These are phyloP conservation scores for Metroxylon sagu DNA, from an alignment of 176 grass and related monocot genomes.

Conservation along the genomic window DNA sequence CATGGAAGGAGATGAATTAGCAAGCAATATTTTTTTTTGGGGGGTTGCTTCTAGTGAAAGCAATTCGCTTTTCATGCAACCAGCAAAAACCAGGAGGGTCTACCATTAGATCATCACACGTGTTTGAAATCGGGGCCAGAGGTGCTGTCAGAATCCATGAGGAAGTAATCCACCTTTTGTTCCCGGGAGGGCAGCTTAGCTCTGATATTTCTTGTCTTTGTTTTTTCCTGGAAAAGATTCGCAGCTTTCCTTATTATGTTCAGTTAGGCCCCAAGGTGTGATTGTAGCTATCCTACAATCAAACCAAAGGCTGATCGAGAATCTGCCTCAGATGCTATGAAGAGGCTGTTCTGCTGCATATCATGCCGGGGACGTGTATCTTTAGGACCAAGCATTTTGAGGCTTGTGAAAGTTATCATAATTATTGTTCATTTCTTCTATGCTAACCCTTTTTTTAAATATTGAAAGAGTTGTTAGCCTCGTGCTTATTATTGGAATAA, in stretches of 20 bases:
- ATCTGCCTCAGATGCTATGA: constrained; percentile 29
- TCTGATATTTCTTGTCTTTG: constrained; percentile 43
- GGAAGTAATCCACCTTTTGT: constrained; percentile 67
- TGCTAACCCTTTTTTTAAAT: no score
- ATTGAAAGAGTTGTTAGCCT: no score
- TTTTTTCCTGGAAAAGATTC: constrained; percentile 35
- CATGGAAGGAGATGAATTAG: not conserved
- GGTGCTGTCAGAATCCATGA: constrained; percentile 83
- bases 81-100: constrained; percentile 22
- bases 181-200: constrained; percentile 88
- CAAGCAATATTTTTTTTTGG: no score
- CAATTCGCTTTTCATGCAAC: constrained; percentile 34
- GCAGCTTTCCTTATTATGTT: constrained; percentile 26
- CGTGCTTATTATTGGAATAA: no score
- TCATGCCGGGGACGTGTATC: constrained; percentile 36
- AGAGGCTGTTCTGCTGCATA: not conserved
- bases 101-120: constrained; percentile 41
- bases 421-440: not conserved
- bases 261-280: constrained; percentile 39
- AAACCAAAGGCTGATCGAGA: constrained; percentile 5
- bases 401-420: constrained; percentile 31
- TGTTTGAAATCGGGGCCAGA: constrained; percentile 34
- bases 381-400: constrained; percentile 9
- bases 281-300: constrained; percentile 17
- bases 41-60: no score